phyloP scores from a whole-genome alignment of 2,329 filamentous ascomycete genomes.

The Diaporthe batatas region DNA sequence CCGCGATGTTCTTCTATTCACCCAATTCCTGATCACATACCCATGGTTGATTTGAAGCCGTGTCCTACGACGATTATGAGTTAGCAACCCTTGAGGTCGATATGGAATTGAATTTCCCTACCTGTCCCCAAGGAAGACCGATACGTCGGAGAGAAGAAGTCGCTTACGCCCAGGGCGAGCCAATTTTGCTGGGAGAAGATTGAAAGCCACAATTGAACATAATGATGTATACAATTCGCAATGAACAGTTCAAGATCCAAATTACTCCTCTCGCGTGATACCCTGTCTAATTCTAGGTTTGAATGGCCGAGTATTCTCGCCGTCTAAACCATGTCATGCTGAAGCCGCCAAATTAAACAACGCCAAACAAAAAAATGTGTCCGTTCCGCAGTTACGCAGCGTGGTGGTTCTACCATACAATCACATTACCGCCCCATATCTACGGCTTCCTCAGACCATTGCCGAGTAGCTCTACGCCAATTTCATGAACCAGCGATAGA shows the following conservation, averaged over 20 bases:
- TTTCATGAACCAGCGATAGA: slow-evolving; percentile 68
- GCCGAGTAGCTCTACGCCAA: slow-evolving; percentile 65
- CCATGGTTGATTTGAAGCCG: no score
- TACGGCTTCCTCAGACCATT: slow-evolving; percentile 60
- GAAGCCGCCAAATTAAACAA: not conserved
- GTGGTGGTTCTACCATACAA: not conserved
- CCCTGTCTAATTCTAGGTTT: not conserved
- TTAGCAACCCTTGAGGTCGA: not conserved
- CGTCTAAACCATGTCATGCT: not conserved
- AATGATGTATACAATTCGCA: not conserved
- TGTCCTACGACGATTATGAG: no score
- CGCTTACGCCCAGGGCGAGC: not conserved
- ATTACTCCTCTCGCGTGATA: not conserved
- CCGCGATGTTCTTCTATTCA: no score
- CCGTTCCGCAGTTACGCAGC: no score
- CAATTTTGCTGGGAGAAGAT: not conserved
- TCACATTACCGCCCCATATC: not conserved
- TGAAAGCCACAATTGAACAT: not conserved
- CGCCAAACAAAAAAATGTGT: not conserved
- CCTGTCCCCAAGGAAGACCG: not conserved
- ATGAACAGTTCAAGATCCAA: not conserved
- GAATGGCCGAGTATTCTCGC: not conserved
- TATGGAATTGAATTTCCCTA: not conserved
- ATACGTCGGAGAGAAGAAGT: not conserved
- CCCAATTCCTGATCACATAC: no score